phyloP scores from a whole-genome alignment of 2,329 filamentous ascomycete genomes.

The Xylaria sp. region DNA sequence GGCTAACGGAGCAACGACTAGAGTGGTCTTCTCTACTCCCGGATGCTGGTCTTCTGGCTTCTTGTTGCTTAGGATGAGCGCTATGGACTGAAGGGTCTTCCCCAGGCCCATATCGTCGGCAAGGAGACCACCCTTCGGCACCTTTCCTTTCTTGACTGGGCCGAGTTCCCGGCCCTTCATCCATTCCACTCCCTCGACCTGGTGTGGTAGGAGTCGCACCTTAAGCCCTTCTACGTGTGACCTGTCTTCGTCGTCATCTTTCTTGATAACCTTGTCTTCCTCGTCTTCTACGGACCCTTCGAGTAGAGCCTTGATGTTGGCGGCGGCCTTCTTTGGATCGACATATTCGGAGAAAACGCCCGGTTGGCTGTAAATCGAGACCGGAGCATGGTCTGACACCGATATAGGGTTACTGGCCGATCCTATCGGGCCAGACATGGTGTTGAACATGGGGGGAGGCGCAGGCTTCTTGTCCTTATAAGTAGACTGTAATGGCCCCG shows the following conservation, averaged over 20 bases:
- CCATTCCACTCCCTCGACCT: conserved; percentile 92
- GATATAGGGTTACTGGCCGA: conserved; percentile 37
- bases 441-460: conserved; percentile 53
- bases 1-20: conserved; percentile 91
- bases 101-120: conserved; percentile 98
- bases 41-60: conserved; percentile 64
- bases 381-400: conserved; percentile 28
- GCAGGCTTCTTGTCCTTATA: conserved; percentile 52
- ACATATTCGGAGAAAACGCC: conserved; percentile 63
- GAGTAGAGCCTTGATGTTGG: conserved; percentile 79
- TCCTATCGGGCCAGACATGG: conserved; percentile 37
- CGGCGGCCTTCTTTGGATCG: conserved; percentile 71
- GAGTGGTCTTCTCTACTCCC: conserved; percentile 73
- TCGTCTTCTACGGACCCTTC: conserved; percentile 81
- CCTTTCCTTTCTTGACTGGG: conserved; percentile 74
- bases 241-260: conserved; percentile 56
- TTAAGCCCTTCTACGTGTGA: conserved; percentile 76
- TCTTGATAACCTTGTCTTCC: conserved; percentile 48
- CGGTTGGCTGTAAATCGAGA: conserved; percentile 40
- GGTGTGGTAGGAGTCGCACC: conserved; percentile 88
- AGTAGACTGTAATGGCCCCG: conserved; percentile 51
- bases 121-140: conserved; percentile 91
- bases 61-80: conserved; percentile 81
- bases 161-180: conserved; percentile 93
- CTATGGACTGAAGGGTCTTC: conserved; percentile 93